A percentile compares a stretch with the other conserved stretches of the same genome.
These are phyloP conservation scores for Mrakia blollopis DNA, from an alignment of 768 basidiomycete genomes.

Conservation along the genomic window DNA sequence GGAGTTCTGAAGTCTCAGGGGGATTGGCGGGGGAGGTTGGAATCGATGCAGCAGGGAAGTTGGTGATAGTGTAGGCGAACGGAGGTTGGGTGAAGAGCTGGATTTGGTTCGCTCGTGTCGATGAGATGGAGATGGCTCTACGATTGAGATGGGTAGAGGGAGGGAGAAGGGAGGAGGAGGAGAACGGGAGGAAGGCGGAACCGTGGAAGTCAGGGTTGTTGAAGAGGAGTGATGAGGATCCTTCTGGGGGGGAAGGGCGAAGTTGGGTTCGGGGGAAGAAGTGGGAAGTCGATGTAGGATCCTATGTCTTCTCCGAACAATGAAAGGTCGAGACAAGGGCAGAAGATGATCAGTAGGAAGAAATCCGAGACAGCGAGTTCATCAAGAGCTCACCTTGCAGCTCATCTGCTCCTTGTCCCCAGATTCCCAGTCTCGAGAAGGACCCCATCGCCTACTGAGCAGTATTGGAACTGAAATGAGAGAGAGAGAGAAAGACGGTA, in stretches of 20 bases:
- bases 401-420: no score
- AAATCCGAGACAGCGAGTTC: no score
- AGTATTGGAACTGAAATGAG: no score
- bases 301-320: neutral
- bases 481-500: no score
- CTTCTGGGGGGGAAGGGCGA: neutral
- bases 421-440: no score
- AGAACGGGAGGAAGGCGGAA: neutral
- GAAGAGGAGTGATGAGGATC: neutral
- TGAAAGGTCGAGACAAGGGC: neutral
- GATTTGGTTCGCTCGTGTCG: neutral
- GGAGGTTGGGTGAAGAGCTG: neutral
- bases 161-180: neutral
- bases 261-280: neutral
- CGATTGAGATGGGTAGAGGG: neutral
- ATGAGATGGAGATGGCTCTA: neutral
- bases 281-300: neutral
- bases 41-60: neutral
- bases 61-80: neutral
- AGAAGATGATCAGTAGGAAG: no score
- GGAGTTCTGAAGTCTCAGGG: neutral
- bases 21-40: neutral
- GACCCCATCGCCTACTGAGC: no score
- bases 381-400: no score
- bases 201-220: neutral